These are phyloP conservation scores for Collybia mongolica DNA, from an alignment of 768 basidiomycete species.

Conservation along the genomic window DNA sequence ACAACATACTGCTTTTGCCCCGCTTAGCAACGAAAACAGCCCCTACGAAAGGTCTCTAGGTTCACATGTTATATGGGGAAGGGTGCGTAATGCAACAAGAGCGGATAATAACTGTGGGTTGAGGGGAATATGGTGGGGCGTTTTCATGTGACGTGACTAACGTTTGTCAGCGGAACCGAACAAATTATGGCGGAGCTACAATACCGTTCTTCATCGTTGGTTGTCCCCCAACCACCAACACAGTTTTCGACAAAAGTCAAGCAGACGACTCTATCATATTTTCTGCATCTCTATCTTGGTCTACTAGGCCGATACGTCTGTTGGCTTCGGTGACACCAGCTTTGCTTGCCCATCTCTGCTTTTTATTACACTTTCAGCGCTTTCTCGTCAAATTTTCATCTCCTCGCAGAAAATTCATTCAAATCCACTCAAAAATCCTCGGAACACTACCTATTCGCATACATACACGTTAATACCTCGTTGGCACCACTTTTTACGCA, in stretches of 20 bases:
- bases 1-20: too few relatives aligned
- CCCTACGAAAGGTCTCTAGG: too few relatives aligned
- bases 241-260: conserved; percentile 24
- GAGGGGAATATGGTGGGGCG: too few relatives aligned
- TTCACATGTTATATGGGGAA: too few relatives aligned
- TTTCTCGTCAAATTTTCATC: conserved; percentile 25
- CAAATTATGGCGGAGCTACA: conserved; percentile 45
- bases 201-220: conserved; percentile 38
- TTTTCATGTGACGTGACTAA: too few relatives aligned
- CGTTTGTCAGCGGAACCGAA: conserved; percentile 27
- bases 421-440: conserved; percentile 24
- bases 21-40: too few relatives aligned
- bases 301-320: conserved; percentile 14
- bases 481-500: conserved; percentile 25
- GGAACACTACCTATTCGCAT: conserved; percentile 18
- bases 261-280: conserved; percentile 24
- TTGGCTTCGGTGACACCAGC: conserved; percentile 17
- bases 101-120: too few relatives aligned
- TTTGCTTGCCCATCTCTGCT: conserved; percentile 23
- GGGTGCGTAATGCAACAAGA: too few relatives aligned
- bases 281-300: conserved; percentile 20
- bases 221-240: conserved; percentile 47
- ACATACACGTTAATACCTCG: conserved; percentile 24
- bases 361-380: conserved; percentile 24
- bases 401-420: conserved; percentile 25